phyloP scores from a whole-genome alignment of 164 flowering plant species.

The Macadamia integrifolia region DNA sequence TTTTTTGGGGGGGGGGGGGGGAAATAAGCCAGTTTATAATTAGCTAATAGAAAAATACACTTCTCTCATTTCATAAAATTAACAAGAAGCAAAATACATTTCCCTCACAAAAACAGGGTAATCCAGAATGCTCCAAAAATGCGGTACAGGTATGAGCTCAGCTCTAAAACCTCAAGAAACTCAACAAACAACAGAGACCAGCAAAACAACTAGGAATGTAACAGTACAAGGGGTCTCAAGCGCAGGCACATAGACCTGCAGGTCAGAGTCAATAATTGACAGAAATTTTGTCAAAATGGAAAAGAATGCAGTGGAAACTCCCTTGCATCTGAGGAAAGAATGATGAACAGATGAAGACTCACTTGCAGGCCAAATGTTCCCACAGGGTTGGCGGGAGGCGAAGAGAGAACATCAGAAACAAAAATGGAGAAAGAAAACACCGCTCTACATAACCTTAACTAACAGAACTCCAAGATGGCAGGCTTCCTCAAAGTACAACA shows the following conservation, averaged over 20 bases:
- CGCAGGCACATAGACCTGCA: conserved; percentile 25
- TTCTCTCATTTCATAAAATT: conserved; percentile 16
- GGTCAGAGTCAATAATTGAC: conserved; percentile 17
- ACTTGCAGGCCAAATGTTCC: conserved; percentile 13
- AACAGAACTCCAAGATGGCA: conserved; percentile 31
- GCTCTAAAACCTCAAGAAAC: conserved; percentile 11
- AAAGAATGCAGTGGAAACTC: conserved; percentile 20
- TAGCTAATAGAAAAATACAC: not conserved
- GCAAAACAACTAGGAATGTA: conserved; percentile 13
- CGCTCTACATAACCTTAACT: conserved; percentile 27
- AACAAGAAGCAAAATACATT: conserved; percentile 10
- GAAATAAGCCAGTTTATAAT: not conserved
- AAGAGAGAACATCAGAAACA: no score
- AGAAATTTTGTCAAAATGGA: conserved; percentile 18
- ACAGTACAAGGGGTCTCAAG: conserved; percentile 22
- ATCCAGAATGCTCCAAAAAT: conserved; percentile 12
- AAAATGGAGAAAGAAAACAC: conserved; percentile 3
- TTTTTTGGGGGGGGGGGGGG: no score
- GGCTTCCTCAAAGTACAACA: conserved; percentile 50
- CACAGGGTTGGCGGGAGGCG: no score
- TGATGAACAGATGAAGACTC: conserved; percentile 20
- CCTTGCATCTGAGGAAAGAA: conserved; percentile 26
- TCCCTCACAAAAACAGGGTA: conserved; percentile 14
- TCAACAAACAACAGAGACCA: conserved; percentile 21
- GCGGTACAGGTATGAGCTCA: conserved; percentile 13